Evolutionary conservation across 2,329 filamentous ascomycete species (phyloP).

Genomic region (Nemania sp.): DNA sequence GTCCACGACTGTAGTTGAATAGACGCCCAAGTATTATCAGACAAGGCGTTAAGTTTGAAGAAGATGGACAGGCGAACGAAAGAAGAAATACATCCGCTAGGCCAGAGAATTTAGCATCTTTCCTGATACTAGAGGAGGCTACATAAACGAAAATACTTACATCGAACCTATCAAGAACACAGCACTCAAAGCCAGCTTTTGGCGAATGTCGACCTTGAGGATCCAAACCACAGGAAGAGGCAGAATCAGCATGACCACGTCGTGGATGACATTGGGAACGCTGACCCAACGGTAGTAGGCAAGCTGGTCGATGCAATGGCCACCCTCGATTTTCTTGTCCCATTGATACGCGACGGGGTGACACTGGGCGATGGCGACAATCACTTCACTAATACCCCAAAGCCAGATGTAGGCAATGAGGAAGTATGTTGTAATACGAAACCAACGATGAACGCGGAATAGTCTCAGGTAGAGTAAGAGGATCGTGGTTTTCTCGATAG

Average conservation of each 20-base stretch:
- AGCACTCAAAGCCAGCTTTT: slow-evolving; percentile 37
- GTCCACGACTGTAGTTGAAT: slow-evolving; percentile 37
- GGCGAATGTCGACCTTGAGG: slow-evolving; percentile 32
- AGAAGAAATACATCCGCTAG: slow-evolving; percentile 37
- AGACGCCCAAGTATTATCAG: slow-evolving; percentile 38
- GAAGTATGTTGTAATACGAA: slow-evolving; percentile 34
- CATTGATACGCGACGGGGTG: slow-evolving; percentile 30
- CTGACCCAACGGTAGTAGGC: slow-evolving; percentile 28
- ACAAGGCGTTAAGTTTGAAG: slow-evolving; percentile 31
- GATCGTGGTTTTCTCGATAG: slow-evolving; percentile 37
- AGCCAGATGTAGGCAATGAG: slow-evolving; percentile 38
- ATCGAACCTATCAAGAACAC: slow-evolving; percentile 40
- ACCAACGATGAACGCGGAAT: slow-evolving; percentile 35
- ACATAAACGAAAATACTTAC: slow-evolving; percentile 19
- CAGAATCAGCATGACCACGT: slow-evolving; percentile 37
- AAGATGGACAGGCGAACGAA: slow-evolving; percentile 36
- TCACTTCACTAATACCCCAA: slow-evolving; percentile 32
- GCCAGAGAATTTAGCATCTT: not conserved
- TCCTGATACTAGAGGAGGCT: not conserved
- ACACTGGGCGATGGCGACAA: slow-evolving; percentile 35
- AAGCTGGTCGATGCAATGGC: slow-evolving; percentile 29
- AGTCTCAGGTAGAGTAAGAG: slow-evolving; percentile 37
- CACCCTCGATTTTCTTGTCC: slow-evolving; percentile 29
- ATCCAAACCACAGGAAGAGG: slow-evolving; percentile 36
- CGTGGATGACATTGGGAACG: slow-evolving; percentile 37